phyloP scores from a whole-genome alignment of 495 filamentous ascomycete species.

The Barbatosphaeria neglecta region DNA sequence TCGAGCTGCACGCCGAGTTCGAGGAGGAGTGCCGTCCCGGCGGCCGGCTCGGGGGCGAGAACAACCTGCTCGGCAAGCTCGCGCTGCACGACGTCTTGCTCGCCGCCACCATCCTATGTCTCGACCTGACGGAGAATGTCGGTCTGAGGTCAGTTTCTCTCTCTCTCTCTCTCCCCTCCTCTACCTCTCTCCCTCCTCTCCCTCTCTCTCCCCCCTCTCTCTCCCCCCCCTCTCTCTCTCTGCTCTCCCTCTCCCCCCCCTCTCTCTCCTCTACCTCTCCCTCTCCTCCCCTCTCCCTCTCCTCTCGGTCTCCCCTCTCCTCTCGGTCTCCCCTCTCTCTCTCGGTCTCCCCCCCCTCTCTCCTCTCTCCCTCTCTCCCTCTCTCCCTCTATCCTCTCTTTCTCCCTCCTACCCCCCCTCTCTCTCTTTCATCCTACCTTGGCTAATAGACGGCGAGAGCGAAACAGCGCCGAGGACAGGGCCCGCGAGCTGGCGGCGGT shows the following conservation, averaged over 20 bases:
- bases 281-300: background rate
- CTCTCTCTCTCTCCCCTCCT: background rate
- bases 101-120: constrained; percentile 29
- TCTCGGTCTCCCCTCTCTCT: background rate
- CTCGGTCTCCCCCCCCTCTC: background rate
- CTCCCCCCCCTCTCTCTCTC: background rate
- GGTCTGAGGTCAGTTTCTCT: constrained; percentile 1
- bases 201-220: background rate
- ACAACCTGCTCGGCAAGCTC: constrained; percentile 24
- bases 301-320: no score
- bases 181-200: background rate
- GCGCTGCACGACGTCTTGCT: constrained; percentile 32
- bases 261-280: background rate
- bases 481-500: constrained; percentile 22
- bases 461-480: constrained; percentile 12
- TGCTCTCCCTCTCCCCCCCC: background rate
- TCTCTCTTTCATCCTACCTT: no score
- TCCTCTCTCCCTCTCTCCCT: background rate
- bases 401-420: background rate
- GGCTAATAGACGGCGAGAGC: no score
- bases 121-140: constrained; percentile 22
- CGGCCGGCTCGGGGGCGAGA: constrained; percentile 24
- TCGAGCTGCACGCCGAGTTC: constrained; percentile 24
- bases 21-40: constrained; percentile 23
- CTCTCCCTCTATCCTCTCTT: background rate